Evolutionary conservation across 148 eudicot species (phyloP), one percentile per base, ranked within the genome.

Genomic region (Nepenthes gracilis): DNA sequence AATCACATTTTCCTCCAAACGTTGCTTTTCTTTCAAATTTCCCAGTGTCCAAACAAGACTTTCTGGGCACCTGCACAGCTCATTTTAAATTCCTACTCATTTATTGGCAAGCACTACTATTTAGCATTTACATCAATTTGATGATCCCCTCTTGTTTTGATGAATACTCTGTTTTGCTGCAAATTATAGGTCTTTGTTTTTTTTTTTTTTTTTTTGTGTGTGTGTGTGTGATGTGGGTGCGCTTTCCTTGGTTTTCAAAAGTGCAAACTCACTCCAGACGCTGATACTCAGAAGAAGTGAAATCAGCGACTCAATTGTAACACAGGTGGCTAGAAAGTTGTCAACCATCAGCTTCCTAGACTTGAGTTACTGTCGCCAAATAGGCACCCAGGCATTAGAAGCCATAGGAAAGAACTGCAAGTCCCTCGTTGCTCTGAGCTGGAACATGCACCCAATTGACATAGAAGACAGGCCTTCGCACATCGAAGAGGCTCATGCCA

Each of bases 401-500:
- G 88, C 86, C 32, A 58, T 83, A 0, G 96, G 91, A 35, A 70
- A 67, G 49, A 59, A 77, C 64, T 88, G 88, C 56, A 85, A 70
- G 54, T 59, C 36, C 12, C 86, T 85, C 32, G 77, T 75, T 5
- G 51, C 55, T 34, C 64, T 88, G 35, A 79, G 71, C 9, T 72
- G 91, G 11, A 74, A 71, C 61, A 85, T 85, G 88, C 83, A 85
- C 61, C 96, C 88, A 6, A 72, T 77, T 61, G 92, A 77, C 68
- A 77, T 75, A 33, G 55, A 67, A 2, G 83, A 77, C 35, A 63
- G 72, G 62, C 69, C 47, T 15, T 75, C 81, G 1, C 85, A 80
- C 59, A 90, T 80, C 11, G 96, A 85, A 2, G 91, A 85, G 71
- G 96, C 96, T 33, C 76, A 64, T 7, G 91, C 88, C 43, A 83